A percentile compares a stretch with the other conserved stretches of the same genome.
These are phyloP conservation scores for Protomyces arabidopsidicola DNA, from an alignment of 1,139 yeast genomes.

Conservation along the genomic window DNA sequence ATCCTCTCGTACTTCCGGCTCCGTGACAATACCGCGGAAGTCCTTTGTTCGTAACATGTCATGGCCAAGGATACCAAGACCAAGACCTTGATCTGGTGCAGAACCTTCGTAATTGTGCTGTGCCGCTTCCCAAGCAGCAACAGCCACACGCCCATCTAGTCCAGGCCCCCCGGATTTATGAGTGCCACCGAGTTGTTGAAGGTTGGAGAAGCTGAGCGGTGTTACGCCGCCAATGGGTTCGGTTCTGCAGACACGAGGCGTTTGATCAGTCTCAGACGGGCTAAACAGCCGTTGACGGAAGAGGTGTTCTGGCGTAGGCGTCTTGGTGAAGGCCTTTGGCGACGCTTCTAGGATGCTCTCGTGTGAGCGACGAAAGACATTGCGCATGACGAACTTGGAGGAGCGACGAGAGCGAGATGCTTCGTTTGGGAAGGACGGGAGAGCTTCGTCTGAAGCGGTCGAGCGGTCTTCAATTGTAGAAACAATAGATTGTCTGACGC, in stretches of 20 bases:
- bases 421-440: background rate
- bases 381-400: background rate
- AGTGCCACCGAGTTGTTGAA: background rate
- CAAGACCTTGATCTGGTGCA: background rate
- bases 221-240: background rate
- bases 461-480: background rate
- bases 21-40: background rate
- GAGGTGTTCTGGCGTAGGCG: background rate
- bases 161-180: background rate
- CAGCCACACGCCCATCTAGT: background rate
- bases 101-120: background rate
- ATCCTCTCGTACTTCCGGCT: background rate
- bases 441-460: background rate
- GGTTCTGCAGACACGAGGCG: background rate
- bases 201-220: background rate
- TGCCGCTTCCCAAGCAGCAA: background rate
- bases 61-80: background rate
- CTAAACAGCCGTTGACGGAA: background rate
- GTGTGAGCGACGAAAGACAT: background rate
- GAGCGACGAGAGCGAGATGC: background rate
- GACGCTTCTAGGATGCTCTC: background rate
- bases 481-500: background rate
- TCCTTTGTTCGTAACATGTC: background rate
- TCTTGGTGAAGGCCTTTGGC: background rate
- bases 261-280: background rate